Base-by-base conservation (phyloP, 2,329 filamentous ascomycete species). In the Knoxdaviesia capensis region DNA sequence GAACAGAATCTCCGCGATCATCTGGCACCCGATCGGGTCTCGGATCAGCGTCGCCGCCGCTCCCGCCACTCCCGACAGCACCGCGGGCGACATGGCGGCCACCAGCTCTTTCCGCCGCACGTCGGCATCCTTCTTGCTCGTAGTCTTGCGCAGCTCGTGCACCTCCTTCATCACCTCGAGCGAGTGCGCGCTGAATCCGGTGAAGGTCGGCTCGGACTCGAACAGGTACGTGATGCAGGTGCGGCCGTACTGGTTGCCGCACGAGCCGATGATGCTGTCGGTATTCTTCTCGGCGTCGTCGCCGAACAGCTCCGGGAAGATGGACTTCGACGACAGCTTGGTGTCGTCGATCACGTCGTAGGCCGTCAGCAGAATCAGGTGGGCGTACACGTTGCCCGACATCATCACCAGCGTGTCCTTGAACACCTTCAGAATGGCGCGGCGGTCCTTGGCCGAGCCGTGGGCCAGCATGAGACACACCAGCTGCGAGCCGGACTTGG, bases 261-360 rank as follows among this genome's bases (percentile, higher is more conserved):
- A 74, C 5, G 74, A 61, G 38, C 68, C 68, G 20, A 81, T 60
- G 40, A 85, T 64, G 47, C 79, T 80, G 49, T 80, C 71, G 3
- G 69, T 62, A 33, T 75, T 65, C 44, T 69, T 68, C 43, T 77
- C 66, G 29, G 70, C 66, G 46, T 76, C 73, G 52, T 83, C 81
- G 47, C 78, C 82, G 11, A 94, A 62, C 8, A 98, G 66, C 58
- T 96, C 88, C 0, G 83, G 69, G 59, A 94, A 85, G 48, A 98
- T 81, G 32, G 81, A 69, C 62, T 93, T 96, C 41, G 77, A 69
- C 3, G 77, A 83, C 53, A 94, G 68, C 48, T 92, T 87, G 7
- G 90, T 98, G 56, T 98, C 90, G 51, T 98, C 90, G 40, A 94
- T 77, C 40, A 94, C 78, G 52, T 96, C 90, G 55, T 87, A 86